Evolutionary conservation across 148 eudicot species (phyloP), one percentile per base, ranked within the genome.

Genomic region (Vaccinium vitisidaea): DNA sequence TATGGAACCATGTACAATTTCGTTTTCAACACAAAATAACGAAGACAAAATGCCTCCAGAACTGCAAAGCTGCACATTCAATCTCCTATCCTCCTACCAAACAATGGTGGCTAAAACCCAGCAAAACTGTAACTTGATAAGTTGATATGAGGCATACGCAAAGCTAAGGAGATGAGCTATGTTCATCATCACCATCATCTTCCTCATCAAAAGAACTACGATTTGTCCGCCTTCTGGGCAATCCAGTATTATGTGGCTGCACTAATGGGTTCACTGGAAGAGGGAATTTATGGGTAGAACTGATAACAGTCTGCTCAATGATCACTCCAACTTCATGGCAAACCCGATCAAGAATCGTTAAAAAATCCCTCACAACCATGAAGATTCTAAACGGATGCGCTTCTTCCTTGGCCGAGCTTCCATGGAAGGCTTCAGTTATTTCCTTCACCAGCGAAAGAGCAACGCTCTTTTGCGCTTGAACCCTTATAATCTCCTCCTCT

Each of bases 331-430:
- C 98, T 92, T 97, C 99, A 87, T 91, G 94, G 84, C 99, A 97
- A 16, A 97, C 99, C 23, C 95, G 94, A 65, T 97, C 98, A 50
- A 97, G 89, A 82, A 91, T 77, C 4, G 91, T 74, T 30, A 97
- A 79, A 80, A 97, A 97, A 79, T 97, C 99, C 86, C 96, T 92
- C 49, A 97, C 98, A 59, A 97, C 96, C 94, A 92, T 80, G 89
- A 97, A 97, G 79, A 95, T 97, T 85, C 99, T 88, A 50, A 97
- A 94, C 4, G 98, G 99, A 81, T 97, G 99, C 83, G 99, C 98
- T 92, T 95, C 99, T 92, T 97, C 99, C 86, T 91, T 97, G 27
- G 98, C 95, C 2, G 98, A 95, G 90, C 95, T 90, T 15, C 99
- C 99, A 65, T 97, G 99, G 91, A 97, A 97, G 83, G 94, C 95